Evolutionary conservation across 371 early-diverging fungal genomes (phyloP), one percentile per base, ranked within the genome.

Genomic region (Syncephalastrum contaminatum): DNA sequence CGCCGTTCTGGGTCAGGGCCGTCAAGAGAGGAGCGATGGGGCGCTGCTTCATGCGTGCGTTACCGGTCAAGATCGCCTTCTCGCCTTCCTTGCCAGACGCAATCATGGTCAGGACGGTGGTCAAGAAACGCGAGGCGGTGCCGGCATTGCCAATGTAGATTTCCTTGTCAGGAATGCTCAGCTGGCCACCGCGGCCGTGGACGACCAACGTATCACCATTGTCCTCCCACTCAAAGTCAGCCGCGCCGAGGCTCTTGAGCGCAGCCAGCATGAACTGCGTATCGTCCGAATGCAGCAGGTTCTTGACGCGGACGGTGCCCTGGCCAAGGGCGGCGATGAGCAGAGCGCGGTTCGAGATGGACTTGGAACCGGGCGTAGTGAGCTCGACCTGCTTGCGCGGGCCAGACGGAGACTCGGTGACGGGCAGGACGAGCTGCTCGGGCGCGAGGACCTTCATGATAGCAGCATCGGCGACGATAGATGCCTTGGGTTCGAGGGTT

Each of bases 81-180:
- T 64, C 62, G 14, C 67, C 80, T 20, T 75, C 69, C n/a, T 53
- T 42, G 19, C 40, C 54, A 6, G 70, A 55, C 39, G 82, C 82
- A 7, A 94, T 87, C 48, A 96, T 77, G 22, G 92, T 86, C 47
- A 88, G 86, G 18, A 95, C 89, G 0, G 96, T 84, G 5, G 97
- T 92, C 56, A 98, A 80, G 82, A 98, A 98, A 44, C 98, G 90
- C 4, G 96, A 88, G 1, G 99, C 99, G 3, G 99, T 98, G 47
- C 99, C 99, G 2, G 99, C 99, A 65, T 98, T 98, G 48, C 98
- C 97, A 42, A 98, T 73, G 72, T 94, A 98, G 39, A 98, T 69
- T 58, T 93, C 95, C 18, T 70, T 70, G 53, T 73, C 80, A 18
- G 97, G 92, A 4, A 88, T 85, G n/a, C 75, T 72, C 58, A 97